Percentiles rank a stretch among this genome's conserved stretches.
Evolutionary conservation across 192 early-diverging fungal genomes (phyloP).

Genomic region (Lobosporangium transversale): DNA sequence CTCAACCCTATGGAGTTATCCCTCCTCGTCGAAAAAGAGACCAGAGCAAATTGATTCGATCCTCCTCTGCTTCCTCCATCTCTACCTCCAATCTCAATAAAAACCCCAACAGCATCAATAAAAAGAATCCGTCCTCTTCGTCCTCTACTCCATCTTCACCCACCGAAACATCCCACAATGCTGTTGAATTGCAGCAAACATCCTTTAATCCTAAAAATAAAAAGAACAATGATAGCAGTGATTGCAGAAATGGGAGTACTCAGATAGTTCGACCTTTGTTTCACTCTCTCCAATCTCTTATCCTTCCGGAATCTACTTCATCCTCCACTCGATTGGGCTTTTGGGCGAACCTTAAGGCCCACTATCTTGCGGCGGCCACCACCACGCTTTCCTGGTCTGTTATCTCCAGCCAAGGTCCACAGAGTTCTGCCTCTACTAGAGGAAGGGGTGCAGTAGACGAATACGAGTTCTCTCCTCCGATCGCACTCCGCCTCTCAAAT

Average conservation of each 20-base stretch:
- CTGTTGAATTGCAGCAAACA: slow-evolving; percentile 18
- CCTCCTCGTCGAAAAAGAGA: slow-evolving; percentile 33
- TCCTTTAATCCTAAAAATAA: not conserved
- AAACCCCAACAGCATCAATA: not conserved
- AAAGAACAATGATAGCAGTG: not conserved
- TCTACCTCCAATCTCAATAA: not conserved
- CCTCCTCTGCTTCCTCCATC: slow-evolving; percentile 21
- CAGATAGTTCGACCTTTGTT: slow-evolving; percentile 34
- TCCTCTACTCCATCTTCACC: slow-evolving; percentile 17
- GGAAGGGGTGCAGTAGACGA: not conserved
- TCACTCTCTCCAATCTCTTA: slow-evolving; percentile 27
- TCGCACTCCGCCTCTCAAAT: slow-evolving; percentile 33
- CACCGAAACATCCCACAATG: slow-evolving; percentile 3
- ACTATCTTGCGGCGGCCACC: slow-evolving; percentile 28
- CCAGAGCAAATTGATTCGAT: not conserved
- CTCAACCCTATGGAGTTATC: slow-evolving; percentile 45
- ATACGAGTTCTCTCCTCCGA: slow-evolving; percentile 27
- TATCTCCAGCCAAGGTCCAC: not conserved
- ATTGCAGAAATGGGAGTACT: not conserved
- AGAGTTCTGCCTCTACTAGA: not conserved
- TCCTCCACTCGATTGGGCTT: slow-evolving; percentile 36
- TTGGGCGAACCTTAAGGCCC: slow-evolving; percentile 49
- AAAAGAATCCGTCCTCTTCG: not conserved
- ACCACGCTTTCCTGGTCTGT: slow-evolving; percentile 23
- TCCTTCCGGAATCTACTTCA: slow-evolving; percentile 40